Base-by-base conservation (phyloP, 345 rosid genomes). In the Syzygium grande region DNA sequence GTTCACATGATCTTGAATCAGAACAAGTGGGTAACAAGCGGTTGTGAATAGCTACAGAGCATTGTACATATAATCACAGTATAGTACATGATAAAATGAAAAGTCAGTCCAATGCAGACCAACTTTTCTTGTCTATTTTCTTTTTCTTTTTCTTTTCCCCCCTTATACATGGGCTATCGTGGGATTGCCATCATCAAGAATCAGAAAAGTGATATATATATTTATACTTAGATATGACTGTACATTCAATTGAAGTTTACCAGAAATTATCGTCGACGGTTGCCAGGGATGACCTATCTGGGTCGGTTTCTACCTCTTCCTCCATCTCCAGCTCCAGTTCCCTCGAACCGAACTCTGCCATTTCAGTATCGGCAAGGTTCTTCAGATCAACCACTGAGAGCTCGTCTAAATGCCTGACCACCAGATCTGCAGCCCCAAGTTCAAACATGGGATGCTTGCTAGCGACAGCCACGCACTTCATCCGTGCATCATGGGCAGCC, bases 381-480 rank as follows among this genome's bases (percentile, higher is more conserved):
- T 96, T 98, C 91, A 98, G 92, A 92, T 98, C 99, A 22, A 98
- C 96, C 58, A 98, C 88, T 5, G 99, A 94, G 63, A 98, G 94
- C 94, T 96, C 99, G 17, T 96, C 92, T 58, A 98, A 89, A 63
- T 89, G 92, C 88, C 97, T 93, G 51, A 96, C 99, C 89, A 96
- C 97, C 92, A 98, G 88, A 91, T 96, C 99, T 61, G 99, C 99
- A 63, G 99, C 99, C 55, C 95, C 92, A 38, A 98, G 99, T 89
- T 98, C 99, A 3, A 96, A 98, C 83, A 96, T 92, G 0, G 97
- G 99, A 89, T 96, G 98, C 90, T 94, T 96, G 92, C 98, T 96
- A 61, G 99, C 98, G 55, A 98, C 97, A 83, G 98, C 99, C 84
- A 98, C 99, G 55, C 99, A 98, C 92, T 98, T 98, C 99, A 98